Base-by-base conservation (phyloP, 2,329 filamentous ascomycete genomes). In the Fusarium sp. region DNA sequence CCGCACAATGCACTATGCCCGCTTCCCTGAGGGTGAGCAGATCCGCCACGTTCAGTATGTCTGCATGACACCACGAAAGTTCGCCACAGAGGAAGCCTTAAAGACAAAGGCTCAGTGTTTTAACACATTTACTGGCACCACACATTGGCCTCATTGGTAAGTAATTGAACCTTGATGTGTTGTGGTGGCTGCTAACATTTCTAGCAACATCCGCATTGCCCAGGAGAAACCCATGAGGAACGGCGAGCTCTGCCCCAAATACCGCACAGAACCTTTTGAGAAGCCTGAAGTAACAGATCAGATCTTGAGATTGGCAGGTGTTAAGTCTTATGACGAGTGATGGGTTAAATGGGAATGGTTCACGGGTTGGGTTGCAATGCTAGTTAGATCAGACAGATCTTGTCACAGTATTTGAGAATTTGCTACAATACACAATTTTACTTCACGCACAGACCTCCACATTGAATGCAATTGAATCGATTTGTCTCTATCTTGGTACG, bases 1-100 rank as follows among this genome's bases (percentile, higher is more conserved):
- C n/a, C 77, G 77, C 20, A 78, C 77, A 9, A 79, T 79, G 42
- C 80, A 82, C 62, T 82, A 81, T 46, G 81, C 81, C 23, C 70
- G 80, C 3, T 74, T 77, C 1, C 76, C 79, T 0, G 74, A 70
- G 17, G 73, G 73, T 2, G 58, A 82, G 74, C 78, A 80, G 79
- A 9, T 81, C 78, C 17, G 70, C 73, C 6, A 77, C 17, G 56
- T 62, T 23, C 58, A 62, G 4, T 62, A 62, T 4, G 6, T 62
- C 21, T 62, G 58, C 34, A 62, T 62, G 58, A 62, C 58, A 32
- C 58, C 58, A 21, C 32, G 58, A 14, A 4, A 55, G 12, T 62
- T 62, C n/a, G 58, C 58, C 21, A 62, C 58, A 7, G 48, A 62
- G 3, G 58, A 62, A 21, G 58, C 58, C 7, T 45, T 62, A 2